Base-by-base conservation (phyloP, 768 basidiomycete genomes). In the Leccinum uliginosum region DNA sequence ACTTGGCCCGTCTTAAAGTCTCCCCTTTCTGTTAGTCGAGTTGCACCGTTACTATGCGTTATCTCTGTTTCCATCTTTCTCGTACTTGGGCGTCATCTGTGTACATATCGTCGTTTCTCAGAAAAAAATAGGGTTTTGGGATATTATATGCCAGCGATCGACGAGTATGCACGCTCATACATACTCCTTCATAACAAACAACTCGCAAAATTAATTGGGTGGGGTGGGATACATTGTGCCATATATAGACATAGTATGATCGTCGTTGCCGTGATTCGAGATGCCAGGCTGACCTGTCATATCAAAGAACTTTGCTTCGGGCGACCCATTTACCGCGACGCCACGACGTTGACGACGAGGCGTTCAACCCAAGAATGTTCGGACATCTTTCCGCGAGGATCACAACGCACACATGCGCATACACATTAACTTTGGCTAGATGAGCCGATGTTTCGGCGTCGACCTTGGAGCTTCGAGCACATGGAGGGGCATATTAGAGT, bases 201-300 rank as follows among this genome's bases (percentile, higher is more conserved):
- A 43, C 19, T 43, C 19, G 10, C 19, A 43, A 43, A 19, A 43
- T 43, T 43, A 43, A 43, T 43, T 43, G 40, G 40, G 11, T 43
- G n/a, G 14, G 46, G 26, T 24, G n/a, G 4, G 45, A 59, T 54
- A 61, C 32, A 51, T 17, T 15, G 23, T 29, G 6, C 58, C 15
- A 24, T 21, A 53, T 52, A 35, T 51, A 23, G 62, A 6, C 34
- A 55, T 47, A 55, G 47, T 30, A 46, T 26, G 62, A 63, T 65
- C 62, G 62, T 65, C 62, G 58, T 47, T 46, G 24, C 45, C 55
- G 24, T 40, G 59, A 47, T 61, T 62, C 60, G 48, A 56, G 44
- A 53, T 61, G 54, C 44, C 43, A 53, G 55, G 34, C 55, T 23
- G 56, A 53, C 51, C 60, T 53, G 43, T 56, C 54, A 15, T 17